phyloP scores from a whole-genome alignment of 164 flowering plant species.

The Chloranthus sessilifolius region DNA sequence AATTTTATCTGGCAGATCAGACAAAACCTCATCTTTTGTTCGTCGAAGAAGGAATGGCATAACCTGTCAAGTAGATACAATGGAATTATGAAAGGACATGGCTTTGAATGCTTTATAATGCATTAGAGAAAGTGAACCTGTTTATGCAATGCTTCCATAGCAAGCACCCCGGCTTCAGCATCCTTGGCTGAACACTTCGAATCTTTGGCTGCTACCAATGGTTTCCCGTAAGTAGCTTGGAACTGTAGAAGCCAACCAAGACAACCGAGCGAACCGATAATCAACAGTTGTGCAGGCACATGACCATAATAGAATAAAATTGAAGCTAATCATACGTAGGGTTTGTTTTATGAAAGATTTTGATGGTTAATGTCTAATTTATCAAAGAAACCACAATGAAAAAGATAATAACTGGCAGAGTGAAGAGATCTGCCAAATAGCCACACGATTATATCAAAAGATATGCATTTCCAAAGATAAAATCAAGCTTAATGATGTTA shows the following conservation, averaged over 20 bases:
- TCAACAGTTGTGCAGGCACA: background rate
- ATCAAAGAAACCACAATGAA: too few relatives aligned
- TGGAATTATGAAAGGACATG: background rate
- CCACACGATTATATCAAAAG: too few relatives aligned
- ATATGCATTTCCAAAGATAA: too few relatives aligned
- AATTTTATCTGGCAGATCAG: conserved; percentile 96
- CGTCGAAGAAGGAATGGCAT: conserved; percentile 99
- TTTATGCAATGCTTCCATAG: conserved; percentile 99
- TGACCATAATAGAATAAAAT: background rate
- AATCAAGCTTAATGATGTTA: too few relatives aligned
- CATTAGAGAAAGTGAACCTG: conserved; percentile 44
- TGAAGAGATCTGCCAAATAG: too few relatives aligned
- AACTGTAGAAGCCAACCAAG: conserved; percentile 48
- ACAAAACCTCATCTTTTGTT: conserved; percentile 92
- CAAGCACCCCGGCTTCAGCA: conserved; percentile 97
- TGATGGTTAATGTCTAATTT: too few relatives aligned
- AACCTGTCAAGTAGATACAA: conserved; percentile 40
- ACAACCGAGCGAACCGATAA: too few relatives aligned
- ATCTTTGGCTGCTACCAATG: conserved; percentile 82
- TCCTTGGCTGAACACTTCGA: conserved; percentile 94
- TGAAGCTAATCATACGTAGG: background rate
- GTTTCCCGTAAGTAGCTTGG: conserved; percentile 93
- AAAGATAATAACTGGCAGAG: too few relatives aligned
- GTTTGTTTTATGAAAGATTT: too few relatives aligned
- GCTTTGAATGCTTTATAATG: background rate